Evolutionary conservation across 2,329 filamentous ascomycete genomes (phyloP), one percentile per base, ranked within the genome.

Genomic region (Cercospora zeina): DNA sequence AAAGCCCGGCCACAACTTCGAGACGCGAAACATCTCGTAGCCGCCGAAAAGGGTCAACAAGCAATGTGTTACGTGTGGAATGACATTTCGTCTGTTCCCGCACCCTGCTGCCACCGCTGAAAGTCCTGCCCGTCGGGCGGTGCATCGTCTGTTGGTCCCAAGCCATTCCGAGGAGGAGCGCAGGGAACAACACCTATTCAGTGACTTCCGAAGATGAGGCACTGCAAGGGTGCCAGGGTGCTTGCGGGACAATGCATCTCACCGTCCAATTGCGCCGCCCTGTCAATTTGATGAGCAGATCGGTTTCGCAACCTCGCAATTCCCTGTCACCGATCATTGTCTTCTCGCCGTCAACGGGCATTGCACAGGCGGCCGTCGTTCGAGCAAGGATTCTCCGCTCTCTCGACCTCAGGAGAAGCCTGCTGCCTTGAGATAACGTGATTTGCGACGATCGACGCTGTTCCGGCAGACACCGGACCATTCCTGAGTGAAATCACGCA

Each of bases 311-410:
- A 50, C 58, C 13, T 57, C 62, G 54, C 31, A 39, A 50, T 19
- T 62, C 64, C 59, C 59, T 59, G 58, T 36, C 53, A 33, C 39
- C 42, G 54, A 63, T 45, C 50, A 56, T 59, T 60, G 53, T 58
- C 58, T 53, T 24, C 50, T 37, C 47, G 33, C 54, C 16, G 53
- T 14, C 49, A 27, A 54, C 63, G 50, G 54, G 47, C 60, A 54
- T 61, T 39, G 64, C 58, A 66, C 59, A 62, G 59, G 47, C 56
- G 59, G 56, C 56, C 57, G 37, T 62, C 61, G 56, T 62, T 64
- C 56, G 53, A 54, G 51, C 56, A 60, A 47, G 60, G 57, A 45
- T 64, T 64, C 62, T 65, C 65, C 62, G 45, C 62, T 45, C 51
- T 60, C 47, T 50, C 50, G 16, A 33, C 58, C 58, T 39, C 53